A percentile compares a stretch with the other conserved stretches of the same genome.
Evolutionary conservation across 208 protist species (phyloP).

Genomic region (Leishmania tarentolae): DNA sequence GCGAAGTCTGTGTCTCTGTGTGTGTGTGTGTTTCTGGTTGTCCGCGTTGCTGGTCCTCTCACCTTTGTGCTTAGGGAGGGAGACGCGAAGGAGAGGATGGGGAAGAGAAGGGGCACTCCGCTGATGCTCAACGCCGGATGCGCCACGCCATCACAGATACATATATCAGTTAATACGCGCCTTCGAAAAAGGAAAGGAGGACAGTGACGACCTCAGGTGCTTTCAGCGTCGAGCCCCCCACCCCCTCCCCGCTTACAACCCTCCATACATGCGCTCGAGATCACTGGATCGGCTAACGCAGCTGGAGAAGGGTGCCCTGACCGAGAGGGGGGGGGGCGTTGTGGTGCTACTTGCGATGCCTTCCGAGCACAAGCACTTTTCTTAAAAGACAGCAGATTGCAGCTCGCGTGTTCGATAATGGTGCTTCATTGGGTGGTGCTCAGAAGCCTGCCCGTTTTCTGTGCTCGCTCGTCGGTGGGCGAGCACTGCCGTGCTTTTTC

Average conservation of each 20-base stretch:
- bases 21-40: neutral
- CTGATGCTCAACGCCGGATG: neutral
- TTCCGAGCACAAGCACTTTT: neutral
- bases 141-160: neutral
- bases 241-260: neutral
- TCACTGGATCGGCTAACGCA: neutral
- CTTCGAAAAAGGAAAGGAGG: neutral
- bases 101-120: neutral
- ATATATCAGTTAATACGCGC: neutral
- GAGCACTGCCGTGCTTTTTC: neutral
- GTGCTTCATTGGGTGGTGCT: neutral
- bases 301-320: neutral
- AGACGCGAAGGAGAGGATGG: neutral
- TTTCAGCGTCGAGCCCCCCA: neutral
- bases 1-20: too few relatives aligned
- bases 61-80: neutral
- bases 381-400: neutral
- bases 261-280: too few relatives aligned
- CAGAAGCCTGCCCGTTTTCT: neutral
- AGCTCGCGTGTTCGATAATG: neutral
- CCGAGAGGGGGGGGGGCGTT: neutral
- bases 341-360: neutral
- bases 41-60: neutral
- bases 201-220: neutral
- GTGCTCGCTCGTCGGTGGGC: neutral